Conservation (phyloP, 768 basidiomycete species). For the Mycena filopes region DNA sequence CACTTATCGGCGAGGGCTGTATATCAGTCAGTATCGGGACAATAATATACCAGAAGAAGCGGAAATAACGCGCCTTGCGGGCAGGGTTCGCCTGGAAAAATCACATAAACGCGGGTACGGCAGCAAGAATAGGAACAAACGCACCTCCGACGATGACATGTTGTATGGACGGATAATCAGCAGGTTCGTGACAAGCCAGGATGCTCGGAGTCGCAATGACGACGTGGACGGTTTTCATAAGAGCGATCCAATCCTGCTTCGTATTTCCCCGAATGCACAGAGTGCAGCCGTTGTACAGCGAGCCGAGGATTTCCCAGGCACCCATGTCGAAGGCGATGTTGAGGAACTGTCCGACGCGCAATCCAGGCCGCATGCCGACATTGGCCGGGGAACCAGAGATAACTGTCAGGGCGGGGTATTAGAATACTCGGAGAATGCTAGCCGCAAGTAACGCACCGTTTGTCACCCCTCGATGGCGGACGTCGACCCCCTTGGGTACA, state of each 20-base stretch:
- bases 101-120: background rate
- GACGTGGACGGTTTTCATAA: conserved; percentile 55
- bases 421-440: conserved; percentile 4
- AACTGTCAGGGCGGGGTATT: conserved; percentile 12
- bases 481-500: conserved; percentile 57
- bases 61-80: conserved; percentile 48
- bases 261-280: conserved; percentile 56
- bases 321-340: conserved; percentile 61
- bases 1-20: conserved; percentile 36
- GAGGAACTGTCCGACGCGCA: conserved; percentile 55
- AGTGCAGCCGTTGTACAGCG: conserved; percentile 56
- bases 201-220: conserved; percentile 60
- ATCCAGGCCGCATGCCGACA: conserved; percentile 52
- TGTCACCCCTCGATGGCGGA: conserved; percentile 50
- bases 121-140: conserved; percentile 1
- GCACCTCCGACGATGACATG: conserved; percentile 48
- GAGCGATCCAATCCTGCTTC: conserved; percentile 51
- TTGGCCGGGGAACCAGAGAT: conserved; percentile 49
- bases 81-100: conserved; percentile 50
- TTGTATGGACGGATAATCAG: conserved; percentile 54
- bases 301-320: conserved; percentile 58
- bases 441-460: conserved; percentile 45
- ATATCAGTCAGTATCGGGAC: conserved; percentile 40
- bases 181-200: conserved; percentile 51
- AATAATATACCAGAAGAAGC: conserved; percentile 13